Base-by-base conservation (phyloP, 1,139 yeast species). In the Protomyces lactucae-debilis region DNA sequence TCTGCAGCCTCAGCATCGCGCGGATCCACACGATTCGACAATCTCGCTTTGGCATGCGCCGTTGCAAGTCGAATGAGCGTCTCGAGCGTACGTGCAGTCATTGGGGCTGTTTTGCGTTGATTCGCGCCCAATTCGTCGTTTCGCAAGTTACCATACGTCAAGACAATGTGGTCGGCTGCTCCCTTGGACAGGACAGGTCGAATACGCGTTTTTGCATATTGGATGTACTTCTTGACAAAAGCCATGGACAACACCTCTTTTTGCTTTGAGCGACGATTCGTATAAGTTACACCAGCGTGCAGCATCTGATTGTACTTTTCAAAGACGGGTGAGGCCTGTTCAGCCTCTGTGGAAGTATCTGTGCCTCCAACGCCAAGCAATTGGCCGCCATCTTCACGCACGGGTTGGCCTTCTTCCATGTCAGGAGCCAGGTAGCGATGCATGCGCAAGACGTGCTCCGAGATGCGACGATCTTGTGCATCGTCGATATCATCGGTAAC, bases 11-110 rank as follows among this genome's bases (percentile, higher is more conserved):
- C 79, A 1, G 97, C 96, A 76, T 93, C 99, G 68, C 81, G 81
- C 37, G 83, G 83, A 51, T 87, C 90, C 23, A 93, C 86, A 2
- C 83, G 80, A 70, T 83, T 83, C 28, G 96, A 87, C 64, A 93
- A 79, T 71, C 99, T 81, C 14, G 93, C 90, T 74, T 93, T 93
- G 25, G 99, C 99, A 76, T 93, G 99, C 0, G 99, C 99, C 1
- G 98, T 89, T 0, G 98, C 82, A 68, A 93, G 80, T 80, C 99
- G 96, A 74, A 93, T 93, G 71, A 93, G 80, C 0, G 99, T 93
- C 77, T 93, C 99, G 71, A 93, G 80, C 2, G 99, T 95, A 85
- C 99, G 89, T 25, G 99, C 97, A 2, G 99, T 93, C 70, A 95
- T 90, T 48, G 99, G 99, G 0, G 96, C 88, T 2, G 97, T 91